Base-by-base conservation (phyloP, 805 yeast genomes). In the Candida andamanensis region DNA sequence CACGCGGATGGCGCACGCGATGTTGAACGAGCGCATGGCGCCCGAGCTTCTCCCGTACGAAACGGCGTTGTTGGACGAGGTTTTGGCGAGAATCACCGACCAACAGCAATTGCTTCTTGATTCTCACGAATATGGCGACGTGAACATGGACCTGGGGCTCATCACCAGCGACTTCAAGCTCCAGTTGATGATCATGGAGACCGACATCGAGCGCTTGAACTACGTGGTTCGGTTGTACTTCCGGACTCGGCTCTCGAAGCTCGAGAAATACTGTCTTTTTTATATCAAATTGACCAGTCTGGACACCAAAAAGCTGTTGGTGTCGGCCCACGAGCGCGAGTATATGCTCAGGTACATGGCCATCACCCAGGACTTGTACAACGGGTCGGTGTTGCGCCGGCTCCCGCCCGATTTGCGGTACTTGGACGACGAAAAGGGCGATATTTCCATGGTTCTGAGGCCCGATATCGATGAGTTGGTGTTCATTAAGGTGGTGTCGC, bases 1-100 rank as follows among this genome's bases (percentile, higher is more conserved):
- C 23, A 26, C 37, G n/a, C 18, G 32, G 14, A 34, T 41, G 15
- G 29, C 42, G 3, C 69, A 66, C 17, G 76, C 78, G 2, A 90
- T 95, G 97, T 60, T 82, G 18, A 74, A 81, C 32, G 98, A 92
- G 52, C 69, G 95, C 33, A 77, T 77, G 69, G 67, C 92, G 1
- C 97, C 97, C 0, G 95, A 85, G 37, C 58, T 92, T n/a, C 60
- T 90, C 27, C 84, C 80, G 2, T 90, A 82, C 50, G 78, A 85
- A 37, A 69, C 68, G 11, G 65, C 58, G 3, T 60, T 87, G 22
- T 55, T 92, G 46, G 70, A 69, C 4, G 54, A 77, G 22, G 69
- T 84, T 15, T 54, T 85, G 36, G 58, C 54, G 1, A 68, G 84
- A 40, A 62, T 89, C 17, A 74, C 82, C 33, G 63, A 63, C 28